These are phyloP conservation scores for Xylariaceae sp. DNA, from an alignment of 2,329 filamentous ascomycete species.

Conservation along the genomic window DNA sequence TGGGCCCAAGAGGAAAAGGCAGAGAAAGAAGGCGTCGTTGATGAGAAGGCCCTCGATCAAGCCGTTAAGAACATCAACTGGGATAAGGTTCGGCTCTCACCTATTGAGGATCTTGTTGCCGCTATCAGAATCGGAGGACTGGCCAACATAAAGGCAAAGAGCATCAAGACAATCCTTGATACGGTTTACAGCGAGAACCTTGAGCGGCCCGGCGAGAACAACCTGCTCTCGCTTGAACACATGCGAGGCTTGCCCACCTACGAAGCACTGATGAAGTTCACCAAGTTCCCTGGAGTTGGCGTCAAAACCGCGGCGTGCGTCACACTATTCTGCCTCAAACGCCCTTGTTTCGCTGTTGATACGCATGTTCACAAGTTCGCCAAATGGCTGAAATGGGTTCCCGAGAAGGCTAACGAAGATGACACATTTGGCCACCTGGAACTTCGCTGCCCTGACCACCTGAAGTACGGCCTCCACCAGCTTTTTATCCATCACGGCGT, in stretches of 20 bases:
- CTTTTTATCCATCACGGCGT: slow-evolving; percentile 54
- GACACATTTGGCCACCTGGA: slow-evolving; percentile 54
- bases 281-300: slow-evolving; percentile 51
- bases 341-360: slow-evolving; percentile 56
- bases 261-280: slow-evolving; percentile 50
- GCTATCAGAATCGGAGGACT: slow-evolving; percentile 71
- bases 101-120: slow-evolving; percentile 60
- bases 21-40: slow-evolving; percentile 59
- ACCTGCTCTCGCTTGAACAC: slow-evolving; percentile 57
- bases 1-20: too few species aligned
- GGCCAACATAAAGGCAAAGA: slow-evolving; percentile 65
- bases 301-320: slow-evolving; percentile 58
- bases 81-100: slow-evolving; percentile 63
- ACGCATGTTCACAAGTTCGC: slow-evolving; percentile 55
- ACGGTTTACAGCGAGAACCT: slow-evolving; percentile 59
- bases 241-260: slow-evolving; percentile 44
- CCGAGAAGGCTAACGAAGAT: slow-evolving; percentile 44
- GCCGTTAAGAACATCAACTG: slow-evolving; percentile 73
- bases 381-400: slow-evolving; percentile 55
- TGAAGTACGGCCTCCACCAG: slow-evolving; percentile 56
- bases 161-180: slow-evolving; percentile 72
- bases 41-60: slow-evolving; percentile 47
- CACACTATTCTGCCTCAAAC: slow-evolving; percentile 53
- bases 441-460: slow-evolving; percentile 46
- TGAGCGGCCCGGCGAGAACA: slow-evolving; percentile 50